A percentile compares a stretch with the other conserved stretches of the same genome.
phyloP scores from a whole-genome alignment of 2,329 filamentous ascomycete genomes.

The Ceratocystis papillata region DNA sequence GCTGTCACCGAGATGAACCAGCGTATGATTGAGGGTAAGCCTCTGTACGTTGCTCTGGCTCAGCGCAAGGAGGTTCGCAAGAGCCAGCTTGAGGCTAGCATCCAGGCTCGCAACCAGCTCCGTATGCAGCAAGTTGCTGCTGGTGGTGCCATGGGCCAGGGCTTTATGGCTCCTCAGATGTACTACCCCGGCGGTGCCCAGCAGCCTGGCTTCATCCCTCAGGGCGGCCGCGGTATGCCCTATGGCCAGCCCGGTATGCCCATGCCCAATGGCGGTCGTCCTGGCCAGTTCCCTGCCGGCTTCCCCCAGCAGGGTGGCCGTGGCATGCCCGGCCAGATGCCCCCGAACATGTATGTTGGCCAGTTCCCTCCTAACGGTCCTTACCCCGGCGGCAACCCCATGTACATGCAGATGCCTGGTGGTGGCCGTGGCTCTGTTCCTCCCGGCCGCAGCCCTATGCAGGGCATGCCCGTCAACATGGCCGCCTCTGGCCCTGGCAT shows the following conservation, averaged over 20 bases:
- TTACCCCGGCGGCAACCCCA: slow-evolving; percentile 69
- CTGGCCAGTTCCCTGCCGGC: slow-evolving; percentile 70
- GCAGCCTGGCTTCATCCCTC: slow-evolving; percentile 58
- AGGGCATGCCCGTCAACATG: slow-evolving; percentile 60
- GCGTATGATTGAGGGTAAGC: slow-evolving; percentile 95
- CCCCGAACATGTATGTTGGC: slow-evolving; percentile 72
- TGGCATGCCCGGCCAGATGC: slow-evolving; percentile 74
- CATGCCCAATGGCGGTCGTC: slow-evolving; percentile 67
- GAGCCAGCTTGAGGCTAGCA: slow-evolving; percentile 97
- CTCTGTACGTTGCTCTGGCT: slow-evolving; percentile 91
- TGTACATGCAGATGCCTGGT: slow-evolving; percentile 66
- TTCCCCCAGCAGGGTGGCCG: slow-evolving; percentile 84
- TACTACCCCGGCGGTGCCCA: slow-evolving; percentile 73
- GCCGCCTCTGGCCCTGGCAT: slow-evolving; percentile 40
- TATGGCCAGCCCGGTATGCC: slow-evolving; percentile 58
- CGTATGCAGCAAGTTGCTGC: slow-evolving; percentile 96
- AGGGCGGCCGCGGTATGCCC: slow-evolving; percentile 54
- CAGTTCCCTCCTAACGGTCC: slow-evolving; percentile 67
- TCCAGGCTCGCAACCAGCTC: slow-evolving; percentile 96
- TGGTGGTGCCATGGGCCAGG: slow-evolving; percentile 75
- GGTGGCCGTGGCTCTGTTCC: slow-evolving; percentile 53
- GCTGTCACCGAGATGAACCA: slow-evolving; percentile 99
- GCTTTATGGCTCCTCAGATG: slow-evolving; percentile 80
- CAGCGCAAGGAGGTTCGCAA: slow-evolving; percentile 99
- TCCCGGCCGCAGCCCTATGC: slow-evolving; percentile 62